Evolutionary conservation across 306 rosid genomes (phyloP).

Genomic region (Abrus precatorius): DNA sequence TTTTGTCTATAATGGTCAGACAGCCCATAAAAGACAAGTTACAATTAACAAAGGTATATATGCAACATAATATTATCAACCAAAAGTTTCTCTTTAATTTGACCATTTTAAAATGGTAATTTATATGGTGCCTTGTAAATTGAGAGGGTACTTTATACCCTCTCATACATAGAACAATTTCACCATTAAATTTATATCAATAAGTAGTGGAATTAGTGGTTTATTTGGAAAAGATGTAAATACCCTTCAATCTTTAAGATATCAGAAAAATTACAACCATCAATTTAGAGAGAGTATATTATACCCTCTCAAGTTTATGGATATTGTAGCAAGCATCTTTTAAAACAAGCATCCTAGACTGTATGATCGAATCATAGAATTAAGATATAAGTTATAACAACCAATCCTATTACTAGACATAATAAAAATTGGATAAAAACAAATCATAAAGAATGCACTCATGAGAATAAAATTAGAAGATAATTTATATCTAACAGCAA

Average conservation of each 20-base stretch:
- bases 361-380: slow-evolving; percentile 1
- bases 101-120: neutral
- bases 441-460: neutral
- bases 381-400: neutral
- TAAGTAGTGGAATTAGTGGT: too few relatives aligned
- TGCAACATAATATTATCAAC: slow-evolving; percentile 18
- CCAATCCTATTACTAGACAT: neutral
- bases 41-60: slow-evolving; percentile 1
- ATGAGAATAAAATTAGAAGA: slow-evolving; percentile 14
- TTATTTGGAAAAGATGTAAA: too few relatives aligned
- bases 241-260: too few relatives aligned
- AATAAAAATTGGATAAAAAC: neutral
- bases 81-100: slow-evolving; percentile 15
- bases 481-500: slow-evolving; percentile 7
- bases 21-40: neutral
- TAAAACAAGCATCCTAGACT: neutral
- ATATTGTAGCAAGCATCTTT: too few relatives aligned
- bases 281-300: too few relatives aligned
- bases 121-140: too few relatives aligned
- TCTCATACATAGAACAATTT: too few relatives aligned
- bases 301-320: too few relatives aligned
- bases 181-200: too few relatives aligned
- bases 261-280: too few relatives aligned
- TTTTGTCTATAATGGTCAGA: too few relatives aligned
- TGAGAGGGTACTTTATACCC: too few relatives aligned